These are phyloP conservation scores for Phytophthora sp. DNA, from an alignment of 352 stramenopile genomes.

Conservation along the genomic window DNA sequence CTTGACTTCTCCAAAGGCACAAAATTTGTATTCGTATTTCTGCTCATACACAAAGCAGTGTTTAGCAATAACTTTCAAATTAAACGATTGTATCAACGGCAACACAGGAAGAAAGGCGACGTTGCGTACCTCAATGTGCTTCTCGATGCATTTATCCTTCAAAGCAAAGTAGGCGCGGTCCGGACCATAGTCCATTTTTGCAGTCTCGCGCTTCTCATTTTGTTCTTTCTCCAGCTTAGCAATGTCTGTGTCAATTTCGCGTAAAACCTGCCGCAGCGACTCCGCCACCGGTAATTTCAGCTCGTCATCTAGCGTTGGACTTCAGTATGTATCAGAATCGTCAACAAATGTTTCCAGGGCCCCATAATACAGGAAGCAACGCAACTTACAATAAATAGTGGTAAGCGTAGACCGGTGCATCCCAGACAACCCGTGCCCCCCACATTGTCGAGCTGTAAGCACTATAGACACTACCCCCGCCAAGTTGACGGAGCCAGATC, in stretches of 20 bases:
- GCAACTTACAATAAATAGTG: slow-evolving; percentile 78
- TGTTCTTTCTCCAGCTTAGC: slow-evolving; percentile 56
- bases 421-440: slow-evolving; percentile 65
- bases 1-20: slow-evolving; percentile 79
- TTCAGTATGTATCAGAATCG: slow-evolving; percentile 26
- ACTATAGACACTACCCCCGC: slow-evolving; percentile 54
- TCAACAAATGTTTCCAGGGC: slow-evolving; percentile 8
- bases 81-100: neutral
- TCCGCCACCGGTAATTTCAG: slow-evolving; percentile 65
- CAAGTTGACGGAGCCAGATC: slow-evolving; percentile 69
- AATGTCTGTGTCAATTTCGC: slow-evolving; percentile 74
- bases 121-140: slow-evolving; percentile 67
- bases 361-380: neutral
- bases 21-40: slow-evolving; percentile 92
- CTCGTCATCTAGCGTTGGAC: slow-evolving; percentile 61
- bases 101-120: neutral
- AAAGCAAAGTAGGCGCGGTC: slow-evolving; percentile 77
- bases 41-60: slow-evolving; percentile 22
- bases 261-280: slow-evolving; percentile 68
- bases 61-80: too few relatives aligned
- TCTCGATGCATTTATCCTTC: slow-evolving; percentile 80
- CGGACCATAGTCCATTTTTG: slow-evolving; percentile 68
- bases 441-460: slow-evolving; percentile 53
- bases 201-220: slow-evolving; percentile 46
- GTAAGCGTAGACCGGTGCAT: slow-evolving; percentile 70